Evolutionary conservation across 768 basidiomycete species (phyloP).

Genomic region (Mrakia gelida): DNA sequence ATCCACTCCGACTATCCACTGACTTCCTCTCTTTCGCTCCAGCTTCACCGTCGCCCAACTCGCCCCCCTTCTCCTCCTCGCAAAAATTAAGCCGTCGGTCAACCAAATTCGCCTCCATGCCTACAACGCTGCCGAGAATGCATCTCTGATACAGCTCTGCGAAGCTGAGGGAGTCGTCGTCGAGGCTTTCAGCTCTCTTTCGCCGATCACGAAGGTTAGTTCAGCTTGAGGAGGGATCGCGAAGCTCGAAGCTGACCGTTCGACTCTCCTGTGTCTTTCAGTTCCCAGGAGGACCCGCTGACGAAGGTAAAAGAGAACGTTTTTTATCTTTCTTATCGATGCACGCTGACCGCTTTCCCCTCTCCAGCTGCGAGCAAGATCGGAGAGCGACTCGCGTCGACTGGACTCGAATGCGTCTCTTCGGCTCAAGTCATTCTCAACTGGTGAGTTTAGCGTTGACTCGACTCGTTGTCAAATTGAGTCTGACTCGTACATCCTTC

Average conservation of each 20-base stretch:
- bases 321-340: too few relatives aligned
- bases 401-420: neutral
- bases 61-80: neutral
- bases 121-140: slow-evolving; percentile 22
- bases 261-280: neutral
- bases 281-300: slow-evolving; percentile 23
- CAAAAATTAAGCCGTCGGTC: slow-evolving; percentile 24
- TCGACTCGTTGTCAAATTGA: too few relatives aligned
- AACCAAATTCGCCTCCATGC: slow-evolving; percentile 30
- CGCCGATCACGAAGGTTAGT: slow-evolving; percentile 21
- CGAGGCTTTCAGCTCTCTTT: slow-evolving; percentile 22
- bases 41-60: slow-evolving; percentile 20
- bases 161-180: slow-evolving; percentile 12
- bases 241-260: neutral
- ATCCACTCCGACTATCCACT: neutral
- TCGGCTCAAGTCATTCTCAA: slow-evolving; percentile 22
- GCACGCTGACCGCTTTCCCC: too few relatives aligned
- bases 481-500: too few relatives aligned
- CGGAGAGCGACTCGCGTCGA: neutral
- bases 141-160: slow-evolving; percentile 1
- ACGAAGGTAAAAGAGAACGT: slow-evolving; percentile 7
- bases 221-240: too few relatives aligned
- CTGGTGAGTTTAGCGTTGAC: neutral
- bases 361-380: neutral
- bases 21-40: neutral